Evolutionary conservation across 257 asterid genomes (phyloP), one percentile per base, ranked within the genome.

Genomic region (Schizonepeta tenuifolia): DNA sequence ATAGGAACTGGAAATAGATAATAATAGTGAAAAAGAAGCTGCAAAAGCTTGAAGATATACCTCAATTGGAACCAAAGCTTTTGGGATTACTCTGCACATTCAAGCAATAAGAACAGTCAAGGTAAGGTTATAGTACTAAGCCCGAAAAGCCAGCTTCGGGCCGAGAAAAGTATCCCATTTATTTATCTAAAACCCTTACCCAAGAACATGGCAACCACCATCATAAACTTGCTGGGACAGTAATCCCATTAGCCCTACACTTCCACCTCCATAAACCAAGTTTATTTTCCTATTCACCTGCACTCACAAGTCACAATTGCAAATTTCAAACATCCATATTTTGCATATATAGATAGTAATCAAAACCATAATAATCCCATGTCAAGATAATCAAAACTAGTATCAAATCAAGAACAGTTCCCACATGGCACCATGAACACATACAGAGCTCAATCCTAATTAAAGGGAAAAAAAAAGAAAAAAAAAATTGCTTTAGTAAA

Each of bases 181-280:
- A 18, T 4, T 41, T 18, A 47, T 35, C 28, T 7, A 40, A 7
- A 68, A 36, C 5, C 24, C 81, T 79, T 82, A 95, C 98, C 99
- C 99, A 79, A 95, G 96, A 82, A 95, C 99, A 84, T 85, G 92
- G 75, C 99, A 89, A 33, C 97, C 97, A 51, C 98, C 98, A 81
- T 90, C 96, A 81, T 72, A 85, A 9, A 90, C 99, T 85, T 84
- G 84, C 80, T 87, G 92, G 57, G 98, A 90, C 21, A 95, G 77
- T 72, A 92, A 77, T 47, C 99, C 99, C 98, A 95, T 95, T 67
- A 95, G 85, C 71, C 99, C 99, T 68, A 92, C 79, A 82, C 98
- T 95, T 54, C 99, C 99, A 78, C 99, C 99, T 11, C 98, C 99
- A 82, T 95, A 95, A 24, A 95, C 99, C 86, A 95, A 81, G 79